Evolutionary conservation across 192 early-diverging fungal genomes (phyloP).

Genomic region (Cladochytrium replicatum): DNA sequence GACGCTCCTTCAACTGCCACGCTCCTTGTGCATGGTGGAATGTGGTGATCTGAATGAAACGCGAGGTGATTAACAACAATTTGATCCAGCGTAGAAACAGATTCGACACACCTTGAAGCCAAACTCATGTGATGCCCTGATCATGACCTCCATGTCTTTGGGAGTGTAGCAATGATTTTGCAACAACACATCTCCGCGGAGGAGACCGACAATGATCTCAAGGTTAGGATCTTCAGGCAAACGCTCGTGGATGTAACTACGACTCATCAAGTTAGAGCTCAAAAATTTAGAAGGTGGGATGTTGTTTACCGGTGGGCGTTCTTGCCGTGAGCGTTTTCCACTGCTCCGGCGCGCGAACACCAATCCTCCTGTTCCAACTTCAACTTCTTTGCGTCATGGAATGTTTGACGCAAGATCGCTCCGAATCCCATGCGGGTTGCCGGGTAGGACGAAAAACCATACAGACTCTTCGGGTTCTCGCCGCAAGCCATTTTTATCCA

Average conservation of each 20-base stretch:
- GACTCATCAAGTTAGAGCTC: too few relatives aligned
- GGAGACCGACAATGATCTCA: conserved; percentile 44
- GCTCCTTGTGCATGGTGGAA: conserved; percentile 60
- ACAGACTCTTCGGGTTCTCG: conserved; percentile 47
- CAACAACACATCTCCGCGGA: conserved; percentile 48
- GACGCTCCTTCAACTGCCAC: conserved; percentile 46
- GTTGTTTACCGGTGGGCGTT: conserved; percentile 14
- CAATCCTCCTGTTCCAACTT: conserved; percentile 36
- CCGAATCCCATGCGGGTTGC: conserved; percentile 33
- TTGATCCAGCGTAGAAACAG: too few relatives aligned
- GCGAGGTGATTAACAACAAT: too few relatives aligned
- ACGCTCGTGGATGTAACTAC: conserved; percentile 20
- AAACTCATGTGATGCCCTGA: conserved; percentile 52
- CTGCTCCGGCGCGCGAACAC: conserved; percentile 17
- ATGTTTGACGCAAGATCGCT: conserved; percentile 44
- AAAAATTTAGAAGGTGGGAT: too few relatives aligned
- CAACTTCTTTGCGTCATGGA: conserved; percentile 32
- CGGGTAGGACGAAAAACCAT: conserved; percentile 10
- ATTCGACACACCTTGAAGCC: too few relatives aligned
- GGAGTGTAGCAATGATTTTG: conserved; percentile 37
- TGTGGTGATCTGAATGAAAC: too few relatives aligned
- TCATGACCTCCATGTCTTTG: conserved; percentile 50
- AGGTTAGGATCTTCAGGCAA: conserved; percentile 49
- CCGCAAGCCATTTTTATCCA: conserved; percentile 63
- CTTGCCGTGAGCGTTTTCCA: conserved; percentile 14